Base-by-base conservation (phyloP, 2,329 filamentous ascomycete species). In the Venturia oleaginea region DNA sequence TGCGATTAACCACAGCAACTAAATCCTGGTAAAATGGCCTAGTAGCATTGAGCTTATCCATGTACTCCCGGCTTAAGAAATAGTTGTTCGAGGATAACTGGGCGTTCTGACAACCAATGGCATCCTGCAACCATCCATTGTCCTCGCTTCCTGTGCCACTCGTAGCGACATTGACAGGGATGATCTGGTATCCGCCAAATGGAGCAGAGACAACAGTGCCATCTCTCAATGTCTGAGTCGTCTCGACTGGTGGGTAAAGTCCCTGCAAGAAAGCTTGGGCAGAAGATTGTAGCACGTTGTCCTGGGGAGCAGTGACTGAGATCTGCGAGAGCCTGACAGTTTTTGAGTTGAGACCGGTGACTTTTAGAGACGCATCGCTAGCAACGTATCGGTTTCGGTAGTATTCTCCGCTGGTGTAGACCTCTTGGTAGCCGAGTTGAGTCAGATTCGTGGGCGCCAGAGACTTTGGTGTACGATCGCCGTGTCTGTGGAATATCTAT, bases 401-500 rank as follows among this genome's bases (percentile, higher is more conserved):
- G 81, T 87, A 93, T 65, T 79, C 75, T 67, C 91, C 92, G 0
- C 88, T 87, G 59, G 81, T 79, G 76, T 85, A 88, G 69, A 92
- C 86, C 78, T 97, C 81, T 59, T 83, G 78, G 72, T 92, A 91
- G 38, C 92, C 92, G 62, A 96, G 82, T 66, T 88, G 82, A 15
- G 92, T 96, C 73, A 97, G 77, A 68, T 83, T 82, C 34, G 90
- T 85, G 15, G 89, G 88, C 57, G 86, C 80, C 67, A 85, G 85
- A 22, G 84, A 80, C 78, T 96, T 96, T 67, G 90, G 78, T 0
- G 91, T 93, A 64, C 92, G 86, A 76, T 97, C 92, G 65, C 92
- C 92, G 78, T 97, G 92, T 57, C 92, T 89, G 70, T 91, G 86
- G 80, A 95, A 96, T 76, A 96, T 86, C 76, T 92, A 94, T 13